A percentile compares a stretch with the other conserved stretches of the same genome.
Conservation (phyloP, 768 basidiomycete species). For the Boletellus ananiceps region DNA sequence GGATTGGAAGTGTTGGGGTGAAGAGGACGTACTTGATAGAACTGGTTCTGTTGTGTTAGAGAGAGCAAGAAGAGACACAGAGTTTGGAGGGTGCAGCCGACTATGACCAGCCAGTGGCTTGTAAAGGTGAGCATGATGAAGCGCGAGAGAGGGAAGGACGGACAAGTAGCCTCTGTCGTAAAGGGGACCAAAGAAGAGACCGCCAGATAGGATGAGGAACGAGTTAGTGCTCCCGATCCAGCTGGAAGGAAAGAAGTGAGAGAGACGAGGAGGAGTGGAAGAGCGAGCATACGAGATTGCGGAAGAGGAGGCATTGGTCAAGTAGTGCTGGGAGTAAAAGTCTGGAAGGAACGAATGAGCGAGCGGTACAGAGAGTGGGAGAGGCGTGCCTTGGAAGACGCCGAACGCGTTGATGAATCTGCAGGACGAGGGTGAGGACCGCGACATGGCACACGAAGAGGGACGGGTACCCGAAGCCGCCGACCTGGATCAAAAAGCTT, state of each 20-base stretch:
- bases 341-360: constrained; percentile 22
- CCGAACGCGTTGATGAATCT: constrained; percentile 37
- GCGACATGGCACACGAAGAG: neutral
- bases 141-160: constrained; percentile 4
- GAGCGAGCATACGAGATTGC: constrained; percentile 30
- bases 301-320: constrained; percentile 34
- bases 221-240: constrained; percentile 50
- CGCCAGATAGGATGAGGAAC: constrained; percentile 40
- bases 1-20: constrained; percentile 11
- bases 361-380: neutral
- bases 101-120: constrained; percentile 42
- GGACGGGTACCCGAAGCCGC: constrained; percentile 33
- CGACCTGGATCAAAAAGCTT: constrained; percentile 35
- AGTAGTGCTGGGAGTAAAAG: constrained; percentile 35
- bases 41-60: constrained; percentile 33
- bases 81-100: constrained; percentile 41
- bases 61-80: constrained; percentile 44
- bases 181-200: constrained; percentile 44
- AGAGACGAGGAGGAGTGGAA: neutral
- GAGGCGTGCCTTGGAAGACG: constrained; percentile 35
- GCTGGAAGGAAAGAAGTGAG: constrained; percentile 13
- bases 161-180: constrained; percentile 52
- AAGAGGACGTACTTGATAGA: constrained; percentile 33
- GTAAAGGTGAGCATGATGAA: neutral
- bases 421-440: neutral